Percentiles rank a stretch among this genome's conserved stretches.
Evolutionary conservation across 768 basidiomycete species (phyloP).

Genomic region (Tricholomella constricta): DNA sequence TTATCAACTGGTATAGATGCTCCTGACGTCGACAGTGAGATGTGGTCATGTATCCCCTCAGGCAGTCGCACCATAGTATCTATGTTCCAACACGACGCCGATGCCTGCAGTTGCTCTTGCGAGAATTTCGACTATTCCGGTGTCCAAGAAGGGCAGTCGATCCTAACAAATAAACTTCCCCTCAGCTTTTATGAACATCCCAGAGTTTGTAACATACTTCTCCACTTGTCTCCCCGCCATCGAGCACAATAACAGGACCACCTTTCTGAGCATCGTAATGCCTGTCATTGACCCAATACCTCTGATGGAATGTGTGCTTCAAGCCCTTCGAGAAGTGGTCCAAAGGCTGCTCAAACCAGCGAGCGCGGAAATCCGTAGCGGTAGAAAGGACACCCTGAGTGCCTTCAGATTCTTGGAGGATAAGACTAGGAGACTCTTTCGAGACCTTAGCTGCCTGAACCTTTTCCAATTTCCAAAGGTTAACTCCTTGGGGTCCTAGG

Average conservation of each 20-base stretch:
- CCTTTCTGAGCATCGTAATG: constrained; percentile 72
- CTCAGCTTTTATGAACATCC: neutral
- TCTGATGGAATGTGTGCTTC: constrained; percentile 73
- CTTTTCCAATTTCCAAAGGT: constrained; percentile 63
- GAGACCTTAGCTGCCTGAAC: constrained; percentile 16
- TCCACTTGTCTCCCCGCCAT: constrained; percentile 93
- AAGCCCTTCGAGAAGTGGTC: constrained; percentile 70
- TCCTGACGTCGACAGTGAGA: constrained; percentile 47
- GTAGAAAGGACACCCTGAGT: constrained; percentile 12
- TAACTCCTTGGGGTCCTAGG: constrained; percentile 61
- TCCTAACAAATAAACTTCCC: constrained; percentile 32
- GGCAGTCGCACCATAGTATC: constrained; percentile 70
- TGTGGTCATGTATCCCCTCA: no score
- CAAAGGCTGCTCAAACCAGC: constrained; percentile 82
- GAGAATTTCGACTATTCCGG: constrained; percentile 86
- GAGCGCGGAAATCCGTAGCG: constrained; percentile 49
- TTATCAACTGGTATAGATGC: constrained; percentile 74
- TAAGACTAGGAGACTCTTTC: constrained; percentile 14
- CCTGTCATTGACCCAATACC: constrained; percentile 90
- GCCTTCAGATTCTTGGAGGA: constrained; percentile 18
- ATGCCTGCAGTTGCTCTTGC: constrained; percentile 84
- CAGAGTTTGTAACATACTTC: constrained; percentile 56
- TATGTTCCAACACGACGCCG: constrained; percentile 89
- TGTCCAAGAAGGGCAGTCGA: constrained; percentile 63
- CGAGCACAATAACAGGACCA: constrained; percentile 87